Base-by-base conservation (phyloP, 1,139 yeast species). In the Nematodospora anomalae region DNA sequence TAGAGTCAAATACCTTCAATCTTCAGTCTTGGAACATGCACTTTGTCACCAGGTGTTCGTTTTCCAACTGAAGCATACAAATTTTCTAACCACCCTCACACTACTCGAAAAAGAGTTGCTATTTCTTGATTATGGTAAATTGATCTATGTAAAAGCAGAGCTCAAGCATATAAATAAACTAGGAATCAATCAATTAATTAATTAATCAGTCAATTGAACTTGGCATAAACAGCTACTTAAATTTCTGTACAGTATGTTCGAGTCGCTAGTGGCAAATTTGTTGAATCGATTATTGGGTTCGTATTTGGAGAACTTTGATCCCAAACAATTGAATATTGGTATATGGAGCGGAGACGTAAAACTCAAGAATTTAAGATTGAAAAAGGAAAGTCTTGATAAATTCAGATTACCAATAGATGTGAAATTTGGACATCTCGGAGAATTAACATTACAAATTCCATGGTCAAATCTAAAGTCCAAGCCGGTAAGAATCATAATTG, bases 331-430 rank as follows among this genome's bases (percentile, higher is more conserved):
- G 53, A 89, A 92, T 52, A 90, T 92, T 40, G 98, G 97, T 2
- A 90, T 94, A 28, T 90, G 98, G 96, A 80, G 92, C 52, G 99
- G 99, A 21, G 97, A 92, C 68, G 98, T 90, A 32, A 88, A 87
- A 56, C 68, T 94, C 36, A 74, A 74, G 45, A 81, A 90, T 56
- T 71, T 94, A 45, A 75, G 83, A 44, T 69, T 94, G 41, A 87
- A 87, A 60, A 76, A 80, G 43, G 90, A 83, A 59, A 90, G 97
- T 6, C 68, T 94, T 32, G 98, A 92, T 57, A 77, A 84, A 52
- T 74, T 92, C 48, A 80, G 84, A 46, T 65, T 94, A 31, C 98
- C 98, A 1, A 66, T 92, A 27, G 88, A 89, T 57, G 94, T 94
- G n/a, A 76, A 79, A 44, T 87, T 85, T 57, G 99, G 98, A 25